Base-by-base conservation (phyloP, 2,329 filamentous ascomycete species). In the Aureobasidium sp. region DNA sequence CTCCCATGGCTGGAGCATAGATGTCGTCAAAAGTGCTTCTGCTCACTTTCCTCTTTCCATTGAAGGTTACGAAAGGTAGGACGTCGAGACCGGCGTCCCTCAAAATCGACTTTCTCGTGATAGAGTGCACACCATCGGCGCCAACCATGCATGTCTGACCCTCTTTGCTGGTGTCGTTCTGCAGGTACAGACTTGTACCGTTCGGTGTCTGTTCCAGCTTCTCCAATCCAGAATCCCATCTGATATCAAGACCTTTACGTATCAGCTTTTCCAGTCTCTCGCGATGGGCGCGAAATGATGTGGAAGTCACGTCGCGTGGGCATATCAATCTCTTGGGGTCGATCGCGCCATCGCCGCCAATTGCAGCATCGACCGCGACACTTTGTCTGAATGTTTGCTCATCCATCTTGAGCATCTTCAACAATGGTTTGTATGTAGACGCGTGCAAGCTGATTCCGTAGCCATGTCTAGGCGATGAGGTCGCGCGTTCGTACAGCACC, bases 371-470 rank as follows among this genome's bases (percentile, higher is more conserved):
- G 6, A 76, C 71, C 2, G 71, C 73, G 14, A 76, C 62, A 6
- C 61, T 64, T 14, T 64, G 64, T 36, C 66, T 67, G 61, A 78
- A 76, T 0, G 64, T 62, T 2, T 48, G 48, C 42, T 74, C 72
- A 3, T 72, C 69, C 2, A 75, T 64, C 6, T 69, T 64, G 1
- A 76, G 65, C 3, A 70, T 55, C 14, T 67, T 65, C 3, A 76
- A 65, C 0, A 78, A 63, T 1, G 70, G 70, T 30, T 62, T 62
- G 61, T 74, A 77, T 0, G 71, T 62, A 1, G 64, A 65, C 7
- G 68, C 63, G 41, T 74, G 67, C 3, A 78, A 66, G 3, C 75
- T 76, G 36, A 78, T 77, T 51, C 69, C 74, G 63, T 77, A 77
- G 21, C 65, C 68, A 63, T 75, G 67, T 44, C 72, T 65, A 4